Percentiles rank a stretch among this genome's conserved stretches.
Conservation (phyloP, 2,329 filamentous ascomycete genomes). For the Helotiales sp. region DNA sequence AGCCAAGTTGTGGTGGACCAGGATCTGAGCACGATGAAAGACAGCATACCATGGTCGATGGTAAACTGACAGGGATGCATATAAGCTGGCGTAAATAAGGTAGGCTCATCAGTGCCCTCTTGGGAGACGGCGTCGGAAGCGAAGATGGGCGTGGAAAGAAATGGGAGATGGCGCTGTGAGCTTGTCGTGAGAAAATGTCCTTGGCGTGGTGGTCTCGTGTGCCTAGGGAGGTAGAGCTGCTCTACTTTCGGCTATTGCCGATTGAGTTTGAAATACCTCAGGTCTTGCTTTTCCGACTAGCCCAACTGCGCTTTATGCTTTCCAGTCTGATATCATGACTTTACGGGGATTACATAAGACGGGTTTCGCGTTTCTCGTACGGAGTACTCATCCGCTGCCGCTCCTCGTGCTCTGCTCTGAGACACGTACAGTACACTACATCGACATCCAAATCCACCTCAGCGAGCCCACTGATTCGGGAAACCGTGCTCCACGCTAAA, state of each 20-base stretch:
- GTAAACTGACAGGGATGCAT: background rate
- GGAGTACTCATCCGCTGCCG: background rate
- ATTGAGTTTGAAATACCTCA: background rate
- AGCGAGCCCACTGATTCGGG: background rate
- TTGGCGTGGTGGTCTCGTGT: background rate
- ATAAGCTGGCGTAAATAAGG: slow-evolving; percentile 20
- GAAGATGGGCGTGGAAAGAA: slow-evolving; percentile 1
- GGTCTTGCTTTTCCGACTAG: background rate
- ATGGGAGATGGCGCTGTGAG: slow-evolving; percentile 1
- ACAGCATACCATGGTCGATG: background rate
- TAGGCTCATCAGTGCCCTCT: slow-evolving; percentile 23
- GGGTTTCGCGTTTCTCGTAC: background rate
- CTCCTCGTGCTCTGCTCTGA: background rate
- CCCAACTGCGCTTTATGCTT: background rate
- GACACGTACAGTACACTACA: no score
- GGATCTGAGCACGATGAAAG: background rate
- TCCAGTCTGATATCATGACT: no score
- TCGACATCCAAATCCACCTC: no score
- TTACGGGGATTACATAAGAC: background rate
- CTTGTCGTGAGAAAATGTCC: background rate
- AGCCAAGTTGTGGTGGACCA: background rate
- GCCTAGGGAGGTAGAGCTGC: no score
- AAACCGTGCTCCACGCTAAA: background rate
- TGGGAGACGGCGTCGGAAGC: slow-evolving; percentile 9
- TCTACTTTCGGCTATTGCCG: background rate